Conservation (phyloP, 306 rosid genomes). For the Mucuna pruriens region DNA sequence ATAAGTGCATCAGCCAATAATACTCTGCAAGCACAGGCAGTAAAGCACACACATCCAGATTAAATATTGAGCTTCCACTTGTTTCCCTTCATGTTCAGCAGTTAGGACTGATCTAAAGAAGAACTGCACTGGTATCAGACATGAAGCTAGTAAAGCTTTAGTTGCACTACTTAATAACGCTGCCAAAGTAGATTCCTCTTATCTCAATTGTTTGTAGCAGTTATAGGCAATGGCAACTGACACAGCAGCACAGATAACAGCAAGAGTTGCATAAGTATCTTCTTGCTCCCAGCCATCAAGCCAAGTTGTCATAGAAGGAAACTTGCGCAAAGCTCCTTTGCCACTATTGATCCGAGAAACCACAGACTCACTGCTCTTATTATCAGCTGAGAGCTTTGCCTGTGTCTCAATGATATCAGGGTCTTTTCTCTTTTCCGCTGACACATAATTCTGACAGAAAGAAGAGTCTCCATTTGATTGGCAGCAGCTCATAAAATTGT, state of each 20-base stretch:
- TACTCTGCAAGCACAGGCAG: constrained; percentile 18
- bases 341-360: constrained; percentile 53
- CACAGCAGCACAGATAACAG: constrained; percentile 82
- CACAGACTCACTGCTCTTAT: constrained; percentile 47
- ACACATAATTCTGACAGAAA: constrained; percentile 57
- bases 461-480: constrained; percentile 50
- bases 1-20: constrained; percentile 39
- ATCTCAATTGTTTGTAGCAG: constrained; percentile 77
- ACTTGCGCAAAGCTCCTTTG: constrained; percentile 62
- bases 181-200: constrained; percentile 36
- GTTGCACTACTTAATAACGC: constrained; percentile 19
- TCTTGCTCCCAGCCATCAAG: constrained; percentile 90
- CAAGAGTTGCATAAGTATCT: constrained; percentile 83
- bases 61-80: constrained; percentile 19
- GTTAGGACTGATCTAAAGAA: constrained; percentile 14
- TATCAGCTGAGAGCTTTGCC: constrained; percentile 50
- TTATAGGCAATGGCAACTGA: constrained; percentile 82
- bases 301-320: constrained; percentile 74
- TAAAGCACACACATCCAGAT: constrained; percentile 29
- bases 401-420: constrained; percentile 49
- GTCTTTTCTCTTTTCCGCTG: constrained; percentile 40
- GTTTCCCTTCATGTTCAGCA: constrained; percentile 7
- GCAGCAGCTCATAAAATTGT: constrained; percentile 33
- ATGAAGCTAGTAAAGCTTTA: constrained; percentile 3
- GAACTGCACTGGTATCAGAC: constrained; percentile 32